Evolutionary conservation across 2,329 filamentous ascomycete genomes (phyloP), one percentile per base, ranked within the genome.

Genomic region (Talaromyces sp.): DNA sequence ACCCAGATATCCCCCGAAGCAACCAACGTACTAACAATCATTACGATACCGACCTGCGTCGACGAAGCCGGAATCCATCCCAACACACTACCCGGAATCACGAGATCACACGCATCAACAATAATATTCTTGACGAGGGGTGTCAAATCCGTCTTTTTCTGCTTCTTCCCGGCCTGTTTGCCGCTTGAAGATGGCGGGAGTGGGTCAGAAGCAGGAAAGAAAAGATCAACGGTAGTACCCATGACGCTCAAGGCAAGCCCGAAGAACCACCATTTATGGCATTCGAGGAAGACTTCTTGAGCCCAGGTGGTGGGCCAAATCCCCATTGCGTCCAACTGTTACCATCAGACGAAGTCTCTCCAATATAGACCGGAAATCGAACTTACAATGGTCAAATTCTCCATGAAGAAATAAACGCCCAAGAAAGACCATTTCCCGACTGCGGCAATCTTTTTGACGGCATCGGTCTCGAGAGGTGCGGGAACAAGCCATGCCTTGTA

Each of bases 251-350:
- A 82, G 11, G 76, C 76, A 23, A 91, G 76, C 0, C 83, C 82
- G 42, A 86, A 84, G 66, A 91, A 83, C 89, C 89, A 92, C 73
- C 89, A 87, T 59, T 85, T 82, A 75, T 89, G 85, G 0, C 84
- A 84, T 74, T 91, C 86, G 23, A 82, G 65, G 52, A 84, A 79
- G 3, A 89, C 68, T 28, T 66, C 68, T n/a, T 68, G 67, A 16
- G 81, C 81, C 72, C 78, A 82, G 0, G 71, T 54, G 1, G 75
- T 75, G 1, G 68, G 70, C 40, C 79, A 81, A 1, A 81, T 68
- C 0, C 81, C 82, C 76, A 88, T 86, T 12, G 84, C 72, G 54
- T 82, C 76, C 28, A 76, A 64, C 65, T 86, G 23, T 6, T n/a
- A 21, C 18, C n/a, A 9, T 48, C 5, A 48, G n/a, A 28, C 28